Evolutionary conservation across 306 rosid species (phyloP).

Genomic region (Prunus persica): DNA sequence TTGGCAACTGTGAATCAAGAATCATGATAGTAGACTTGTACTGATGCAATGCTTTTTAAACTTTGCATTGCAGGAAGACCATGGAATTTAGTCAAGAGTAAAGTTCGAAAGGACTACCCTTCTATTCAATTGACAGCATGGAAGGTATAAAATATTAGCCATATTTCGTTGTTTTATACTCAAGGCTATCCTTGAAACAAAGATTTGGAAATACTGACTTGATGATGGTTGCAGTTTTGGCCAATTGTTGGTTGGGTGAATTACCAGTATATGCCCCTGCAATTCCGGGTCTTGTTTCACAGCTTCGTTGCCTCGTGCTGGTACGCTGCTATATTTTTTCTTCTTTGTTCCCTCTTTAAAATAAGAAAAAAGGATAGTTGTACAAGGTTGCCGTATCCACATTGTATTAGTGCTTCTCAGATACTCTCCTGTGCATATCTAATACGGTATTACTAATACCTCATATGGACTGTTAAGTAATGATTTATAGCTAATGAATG

Average conservation of each 20-base stretch:
- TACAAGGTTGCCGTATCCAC: too few species aligned
- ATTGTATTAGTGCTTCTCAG: too few species aligned
- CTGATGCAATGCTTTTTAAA: background rate
- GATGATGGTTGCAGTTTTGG: conserved; percentile 67
- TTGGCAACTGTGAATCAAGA: background rate
- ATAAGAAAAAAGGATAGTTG: too few species aligned
- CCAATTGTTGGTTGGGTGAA: conserved; percentile 91
- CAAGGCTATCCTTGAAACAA: conserved; percentile 1
- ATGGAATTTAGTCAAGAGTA: conserved; percentile 55
- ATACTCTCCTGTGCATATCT: background rate
- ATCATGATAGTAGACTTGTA: background rate
- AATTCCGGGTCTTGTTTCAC: conserved; percentile 80
- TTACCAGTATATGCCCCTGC: conserved; percentile 88
- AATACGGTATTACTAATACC: background rate
- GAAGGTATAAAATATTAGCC: conserved; percentile 54
- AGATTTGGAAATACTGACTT: conserved; percentile 12
- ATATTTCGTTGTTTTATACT: background rate
- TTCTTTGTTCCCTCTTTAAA: background rate
- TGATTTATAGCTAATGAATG: too few species aligned
- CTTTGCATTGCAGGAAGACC: conserved; percentile 61
- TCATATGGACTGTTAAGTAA: too few species aligned
- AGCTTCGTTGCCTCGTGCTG: conserved; percentile 75
- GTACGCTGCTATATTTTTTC: conserved; percentile 35
- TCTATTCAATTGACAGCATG: conserved; percentile 81
- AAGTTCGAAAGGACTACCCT: conserved; percentile 71